Conservation (phyloP, 345 rosid species). For the Psidium guajava region DNA sequence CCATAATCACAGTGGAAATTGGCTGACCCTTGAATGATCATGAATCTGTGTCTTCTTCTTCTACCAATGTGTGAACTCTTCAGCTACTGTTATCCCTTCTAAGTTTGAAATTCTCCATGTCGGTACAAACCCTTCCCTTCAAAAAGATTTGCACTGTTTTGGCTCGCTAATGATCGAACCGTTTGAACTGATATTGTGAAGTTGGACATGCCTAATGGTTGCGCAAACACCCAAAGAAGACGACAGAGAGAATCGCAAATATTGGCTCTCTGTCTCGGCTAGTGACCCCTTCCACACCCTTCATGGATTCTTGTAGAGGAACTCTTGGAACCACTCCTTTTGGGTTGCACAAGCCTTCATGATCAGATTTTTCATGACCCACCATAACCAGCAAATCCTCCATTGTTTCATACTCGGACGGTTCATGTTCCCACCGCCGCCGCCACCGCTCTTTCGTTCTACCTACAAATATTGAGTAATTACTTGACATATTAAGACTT, state of each 20-base stretch:
- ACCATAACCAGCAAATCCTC: rapidly evolving
- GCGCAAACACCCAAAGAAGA: background rate
- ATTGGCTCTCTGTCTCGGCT: background rate
- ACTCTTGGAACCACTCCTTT: background rate
- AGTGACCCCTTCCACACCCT: background rate
- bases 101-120: background rate
- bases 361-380: background rate
- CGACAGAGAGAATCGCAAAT: background rate
- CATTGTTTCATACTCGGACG: background rate
- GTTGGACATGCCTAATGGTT: background rate
- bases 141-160: background rate
- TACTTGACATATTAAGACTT: background rate
- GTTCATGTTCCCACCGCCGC: background rate
- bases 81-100: background rate
- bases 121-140: background rate
- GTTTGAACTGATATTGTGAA: background rate
- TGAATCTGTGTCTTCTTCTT: background rate
- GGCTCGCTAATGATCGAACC: background rate
- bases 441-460: background rate
- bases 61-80: background rate
- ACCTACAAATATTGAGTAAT: background rate
- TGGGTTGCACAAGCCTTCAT: background rate
- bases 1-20: background rate
- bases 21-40: background rate
- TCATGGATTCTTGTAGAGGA: background rate